Percentiles rank a stretch among this genome's conserved stretches.
phyloP scores from a whole-genome alignment of 257 asterid species.

The Plantago ovata region DNA sequence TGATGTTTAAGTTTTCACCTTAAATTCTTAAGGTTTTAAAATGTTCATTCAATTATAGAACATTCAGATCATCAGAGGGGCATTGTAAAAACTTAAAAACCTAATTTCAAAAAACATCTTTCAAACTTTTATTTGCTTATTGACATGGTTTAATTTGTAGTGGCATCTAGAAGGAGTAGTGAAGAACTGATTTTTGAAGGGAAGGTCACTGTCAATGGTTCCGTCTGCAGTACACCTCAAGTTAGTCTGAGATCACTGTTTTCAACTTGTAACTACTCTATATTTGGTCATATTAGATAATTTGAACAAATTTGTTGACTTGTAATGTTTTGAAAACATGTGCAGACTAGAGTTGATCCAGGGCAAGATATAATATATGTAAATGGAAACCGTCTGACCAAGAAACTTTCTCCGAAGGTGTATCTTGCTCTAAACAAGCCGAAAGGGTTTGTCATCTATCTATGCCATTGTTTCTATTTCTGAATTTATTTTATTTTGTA shows the following conservation, averaged over 20 bases:
- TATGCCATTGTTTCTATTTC: constrained; percentile 14
- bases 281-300: background rate
- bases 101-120: too few relatives aligned
- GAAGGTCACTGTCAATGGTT: constrained; percentile 91
- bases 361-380: constrained; percentile 81
- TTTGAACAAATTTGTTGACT: background rate
- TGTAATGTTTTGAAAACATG: constrained; percentile 24
- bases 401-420: constrained; percentile 89
- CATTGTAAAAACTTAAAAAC: too few relatives aligned
- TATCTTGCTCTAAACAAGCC: constrained; percentile 97
- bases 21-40: too few relatives aligned
- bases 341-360: constrained; percentile 95
- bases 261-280: background rate
- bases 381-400: constrained; percentile 75
- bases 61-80: background rate
- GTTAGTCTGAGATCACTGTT: constrained; percentile 30
- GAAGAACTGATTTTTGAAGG: constrained; percentile 92
- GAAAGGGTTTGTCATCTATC: constrained; percentile 68
- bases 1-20: too few relatives aligned
- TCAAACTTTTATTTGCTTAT: background rate
- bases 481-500: constrained; percentile 11
- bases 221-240: constrained; percentile 92
- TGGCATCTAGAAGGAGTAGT: constrained; percentile 95
- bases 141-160: constrained; percentile 36
- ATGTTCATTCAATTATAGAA: too few relatives aligned